Evolutionary conservation across 2,329 filamentous ascomycete genomes (phyloP), one percentile per base, ranked within the genome.

Genomic region (Ascochyta koolunga): DNA sequence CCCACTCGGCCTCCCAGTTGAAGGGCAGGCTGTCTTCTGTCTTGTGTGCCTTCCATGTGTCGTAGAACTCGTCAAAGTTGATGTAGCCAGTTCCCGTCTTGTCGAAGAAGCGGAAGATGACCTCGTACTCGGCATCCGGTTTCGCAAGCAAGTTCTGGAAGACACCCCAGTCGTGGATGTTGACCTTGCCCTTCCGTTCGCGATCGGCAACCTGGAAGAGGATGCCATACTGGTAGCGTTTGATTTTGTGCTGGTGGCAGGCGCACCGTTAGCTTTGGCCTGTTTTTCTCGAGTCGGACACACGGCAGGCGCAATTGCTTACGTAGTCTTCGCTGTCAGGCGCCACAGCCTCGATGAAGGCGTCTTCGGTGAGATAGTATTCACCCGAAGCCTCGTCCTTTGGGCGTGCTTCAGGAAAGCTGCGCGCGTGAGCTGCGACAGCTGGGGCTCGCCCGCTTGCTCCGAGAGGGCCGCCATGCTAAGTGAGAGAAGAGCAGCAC

Each of bases 1-100:
- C 93, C 95, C 95, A 99, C 75, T 96, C 91, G 61, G 90, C 96
- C 72, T 93, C 89, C 93, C 95, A 98, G 77, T 99, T 90, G 71
- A 99, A 98, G 13, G 95, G 91, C 59, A 99, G 89, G 73, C 84
- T 91, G 56, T 90, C 83, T 21, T 86, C 79, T n/a, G 89, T 88
- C 80, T 93, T 96, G 83, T 96, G 96, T 67, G 88, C 81, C 77
- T 93, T 89, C 78, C 96, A 97, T 54, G 93, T 80, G 54, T 86
- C 83, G 71, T 91, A 87, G 78, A 99, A 93, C 67, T 92, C 86
- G 33, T 96, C 89, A 71, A 93, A 96, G 74, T 93, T 93, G 70
- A 99, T 91, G 42, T 84, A 84, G 57, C 95, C 95, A 18, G 86
- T 89, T 58, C 90, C 86, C 45, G 93, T 87, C 66, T 91, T 83